Base-by-base conservation (phyloP, 306 rosid genomes). In the Medicago ruthenica region DNA sequence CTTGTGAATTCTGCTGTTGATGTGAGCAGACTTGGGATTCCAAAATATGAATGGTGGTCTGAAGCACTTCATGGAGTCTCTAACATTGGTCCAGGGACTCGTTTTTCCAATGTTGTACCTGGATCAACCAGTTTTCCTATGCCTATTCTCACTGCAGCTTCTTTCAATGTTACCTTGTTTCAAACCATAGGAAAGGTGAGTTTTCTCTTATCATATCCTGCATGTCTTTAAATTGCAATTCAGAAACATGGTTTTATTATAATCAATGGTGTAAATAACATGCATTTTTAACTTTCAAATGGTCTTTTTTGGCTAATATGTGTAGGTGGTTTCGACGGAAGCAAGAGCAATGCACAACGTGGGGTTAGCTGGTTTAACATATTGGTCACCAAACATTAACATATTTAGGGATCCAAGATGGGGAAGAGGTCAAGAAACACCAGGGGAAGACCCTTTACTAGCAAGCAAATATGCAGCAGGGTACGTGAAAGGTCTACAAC, bases 401-500 rank as follows among this genome's bases (percentile, higher is more conserved):
- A 96, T 96, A 40, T 93, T 92, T 61, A 79, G 99, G 37, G 99
- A 96, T 83, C 99, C 99, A 59, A 89, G 99, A 75, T 96, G 98
- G 99, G 99, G 99, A 55, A 85, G 99, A 83, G 96, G 98, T n/a
- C 92, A 85, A 22, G 99, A 95, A 59, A 96, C 99, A 13, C 97
- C 99, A 0, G 99, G 99, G 8, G 99, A 96, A 71, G 99, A 96
- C 66, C 99, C 99, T 10, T 34, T 96, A 68, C 92, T 96, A 10
- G 47, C 90, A 0, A 92, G 99, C 81, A 92, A 96, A 81, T 96
- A 88, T 51, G 99, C 86, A 3, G 48, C 89, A 0, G 86, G 92
- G 1, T 96, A 92, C 3, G 99, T 96, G 7, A 80, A 57, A 77
- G 99, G 99, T 44, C 79, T 96, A 8, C 99, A 96, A 61, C 86